These are phyloP conservation scores for Pyrenochaeta sp. DNA, from an alignment of 2,329 filamentous ascomycete species.

Conservation along the genomic window DNA sequence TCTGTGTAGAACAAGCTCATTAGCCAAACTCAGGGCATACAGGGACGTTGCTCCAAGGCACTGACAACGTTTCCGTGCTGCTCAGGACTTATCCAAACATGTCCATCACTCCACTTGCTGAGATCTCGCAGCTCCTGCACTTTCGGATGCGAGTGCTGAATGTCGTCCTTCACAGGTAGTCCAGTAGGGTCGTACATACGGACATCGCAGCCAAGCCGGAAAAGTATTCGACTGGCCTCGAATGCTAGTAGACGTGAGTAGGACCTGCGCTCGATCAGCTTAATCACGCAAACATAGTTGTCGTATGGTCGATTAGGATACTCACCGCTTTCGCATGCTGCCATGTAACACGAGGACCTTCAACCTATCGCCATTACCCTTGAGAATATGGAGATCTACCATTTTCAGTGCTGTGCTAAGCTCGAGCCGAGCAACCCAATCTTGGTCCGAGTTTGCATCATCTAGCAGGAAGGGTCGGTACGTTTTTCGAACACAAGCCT, in stretches of 20 bases:
- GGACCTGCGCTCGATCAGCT: conserved; percentile 53
- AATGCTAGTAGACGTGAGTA: conserved; percentile 68
- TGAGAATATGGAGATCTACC: too few species aligned
- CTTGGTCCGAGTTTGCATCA: too few species aligned
- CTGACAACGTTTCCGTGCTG: conserved; percentile 70
- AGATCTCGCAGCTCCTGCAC: conserved; percentile 70
- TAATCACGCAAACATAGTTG: background rate
- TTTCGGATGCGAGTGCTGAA: conserved; percentile 65
- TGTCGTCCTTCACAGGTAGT: conserved; percentile 70
- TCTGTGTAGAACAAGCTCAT: conserved; percentile 47
- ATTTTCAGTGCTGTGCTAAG: too few species aligned
- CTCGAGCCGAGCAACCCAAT: too few species aligned
- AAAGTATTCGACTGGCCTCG: conserved; percentile 68
- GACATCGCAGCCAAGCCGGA: conserved; percentile 72
- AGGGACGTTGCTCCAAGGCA: background rate
- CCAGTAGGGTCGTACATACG: conserved; percentile 67
- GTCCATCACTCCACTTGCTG: conserved; percentile 71
- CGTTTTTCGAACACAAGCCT: too few species aligned
- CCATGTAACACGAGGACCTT: too few species aligned
- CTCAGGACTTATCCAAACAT: conserved; percentile 72
- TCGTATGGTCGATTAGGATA: conserved; percentile 12
- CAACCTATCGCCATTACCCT: too few species aligned
- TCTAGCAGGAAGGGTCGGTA: too few species aligned
- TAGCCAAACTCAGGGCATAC: background rate
- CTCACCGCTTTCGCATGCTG: conserved; percentile 50